Base-by-base conservation (phyloP, 139 green algal genomes). In the Pedinophyceae sp. region DNA sequence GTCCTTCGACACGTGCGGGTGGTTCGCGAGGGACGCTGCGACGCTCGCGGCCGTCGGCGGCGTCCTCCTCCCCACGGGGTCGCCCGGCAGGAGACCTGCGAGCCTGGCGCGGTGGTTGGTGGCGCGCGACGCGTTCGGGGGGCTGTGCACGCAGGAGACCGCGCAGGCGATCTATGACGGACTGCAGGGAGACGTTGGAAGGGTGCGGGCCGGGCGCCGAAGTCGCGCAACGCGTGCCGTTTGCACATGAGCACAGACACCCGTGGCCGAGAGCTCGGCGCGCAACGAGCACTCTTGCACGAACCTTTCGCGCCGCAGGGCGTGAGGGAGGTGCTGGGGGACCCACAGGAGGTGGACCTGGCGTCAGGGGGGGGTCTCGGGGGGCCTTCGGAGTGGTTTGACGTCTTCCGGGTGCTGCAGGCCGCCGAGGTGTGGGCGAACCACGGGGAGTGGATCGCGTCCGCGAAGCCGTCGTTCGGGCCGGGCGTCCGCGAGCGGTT, bases 401-500 rank as follows among this genome's bases (percentile, higher is more conserved):
- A 77, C 2, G 61, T 73, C 10, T 92, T 93, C 63, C 62, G 78
- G 0, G 55, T 79, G 3, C 47, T 61, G 18, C 67, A 89, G 75
- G 72, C 62, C 2, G 65, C 50, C 4, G 85, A 94, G 65, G 60
- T 87, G 3, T 95, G 86, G 86, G 28, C 69, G 28, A 55, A 58
- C 18, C 74, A 93, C 57, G 79, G 83, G 17, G 67, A 50, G 0
- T 94, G 83, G 83, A 65, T 94, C 2, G 53, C 26, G 0, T 7
- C 45, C 1, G 10, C 76, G 22, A 27, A 73, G 24, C 86, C 86
- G 0, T 5, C 58, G 4, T 83, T 95, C 69, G 86, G 83, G 0
- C 79, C 81, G 0, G 85, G 75, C 25, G 69, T 85, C 18, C 66
- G 68, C 27, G 74, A 93, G 41, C 73, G 86, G n/a, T 93, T 94